Evolutionary conservation across 1,139 yeast species (phyloP), one percentile per base, ranked within the genome.

Genomic region (Scheffersomyces lignicola): DNA sequence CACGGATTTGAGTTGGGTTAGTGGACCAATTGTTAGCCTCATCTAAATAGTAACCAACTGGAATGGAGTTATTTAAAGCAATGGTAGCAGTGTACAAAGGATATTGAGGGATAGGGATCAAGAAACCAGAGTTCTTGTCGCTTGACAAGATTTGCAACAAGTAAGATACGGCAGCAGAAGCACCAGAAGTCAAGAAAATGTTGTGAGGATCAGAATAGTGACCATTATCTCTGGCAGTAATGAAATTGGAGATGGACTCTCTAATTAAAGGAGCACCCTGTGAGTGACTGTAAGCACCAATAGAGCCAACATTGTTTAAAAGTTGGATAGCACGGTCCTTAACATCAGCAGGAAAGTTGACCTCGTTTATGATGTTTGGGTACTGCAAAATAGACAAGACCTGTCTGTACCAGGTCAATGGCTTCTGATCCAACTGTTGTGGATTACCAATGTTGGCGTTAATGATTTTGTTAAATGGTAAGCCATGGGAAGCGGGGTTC

Each of bases 401-500:
- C 58, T 90, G 95, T 53, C 98, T 76, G 62, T 88, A 89, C 71
- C 94, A 94, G n/a, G 96, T 87, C 52, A 92, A 69, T 2, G 98
- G 98, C 51, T 81, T 76, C 61, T 92, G 99, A 50, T 87, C 92
- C 52, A 92, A 73, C 57, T 90, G 97, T 60, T 92, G 98, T 2
- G 98, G 98, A 57, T 94, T 94, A 23, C 98, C 98, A 43, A 92
- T 92, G 59, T 94, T 92, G 43, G 97, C 95, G 51, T 79, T 80
- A 54, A 92, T 82, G 48, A 92, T 87, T 43, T 76, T 65, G 32
- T 74, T 67, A 54, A 89, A 94, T 1, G 96, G 95, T 42, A 88
- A 65, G 2, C 86, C 78, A 24, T 69, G 72, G 14, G 83, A 80
- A 33, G 76, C 68, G 1, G 70, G 65, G 31, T 64, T 55, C 18